Conservation (phyloP, 1,139 yeast species). For the Suhomyces maxii region DNA sequence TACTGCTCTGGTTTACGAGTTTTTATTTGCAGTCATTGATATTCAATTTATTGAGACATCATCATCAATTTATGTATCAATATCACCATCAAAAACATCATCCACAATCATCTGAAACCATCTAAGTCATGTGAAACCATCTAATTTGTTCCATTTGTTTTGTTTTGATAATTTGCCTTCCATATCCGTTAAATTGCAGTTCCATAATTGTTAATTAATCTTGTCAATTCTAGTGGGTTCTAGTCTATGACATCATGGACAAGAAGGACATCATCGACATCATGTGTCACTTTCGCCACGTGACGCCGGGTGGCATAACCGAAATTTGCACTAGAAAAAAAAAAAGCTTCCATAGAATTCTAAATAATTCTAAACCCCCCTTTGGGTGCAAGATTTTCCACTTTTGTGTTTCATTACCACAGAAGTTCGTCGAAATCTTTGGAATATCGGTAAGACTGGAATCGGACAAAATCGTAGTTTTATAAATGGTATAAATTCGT, state of each 20-base stretch:
- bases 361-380: slow-evolving; percentile 5
- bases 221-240: neutral
- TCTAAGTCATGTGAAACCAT: no score
- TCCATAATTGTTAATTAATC: no score
- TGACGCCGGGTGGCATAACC: neutral
- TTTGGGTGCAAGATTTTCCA: slow-evolving; percentile 8
- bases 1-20: no score
- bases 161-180: no score
- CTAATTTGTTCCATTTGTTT: no score
- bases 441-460: slow-evolving; percentile 11
- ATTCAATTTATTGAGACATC: no score
- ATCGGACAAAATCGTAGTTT: slow-evolving; percentile 1
- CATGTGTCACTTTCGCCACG: slow-evolving; percentile 1
- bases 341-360: slow-evolving; percentile 9
- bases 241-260: slow-evolving; percentile 1
- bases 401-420: slow-evolving; percentile 7
- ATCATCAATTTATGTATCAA: no score
- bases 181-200: no score
- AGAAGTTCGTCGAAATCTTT: slow-evolving; percentile 16
- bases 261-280: no score
- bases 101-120: no score
- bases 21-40: no score
- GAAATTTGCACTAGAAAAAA: neutral
- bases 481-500: slow-evolving; percentile 10
- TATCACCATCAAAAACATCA: no score